Evolutionary conservation across 2,329 filamentous ascomycete species (phyloP).

Genomic region (Bertia moriformis): DNA sequence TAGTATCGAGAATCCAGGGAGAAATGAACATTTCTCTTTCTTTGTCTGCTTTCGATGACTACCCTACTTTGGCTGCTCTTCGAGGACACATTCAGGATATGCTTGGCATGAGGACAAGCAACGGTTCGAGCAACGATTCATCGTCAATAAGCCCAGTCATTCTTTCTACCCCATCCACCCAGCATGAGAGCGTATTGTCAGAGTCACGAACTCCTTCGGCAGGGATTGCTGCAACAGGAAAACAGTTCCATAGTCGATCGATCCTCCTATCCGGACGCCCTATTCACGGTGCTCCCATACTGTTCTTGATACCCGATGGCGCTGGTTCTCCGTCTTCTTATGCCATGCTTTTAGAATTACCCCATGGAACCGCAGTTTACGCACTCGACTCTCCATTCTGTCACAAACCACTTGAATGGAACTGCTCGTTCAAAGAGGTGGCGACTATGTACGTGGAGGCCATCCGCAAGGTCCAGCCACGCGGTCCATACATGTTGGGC

Average conservation of each 20-base stretch:
- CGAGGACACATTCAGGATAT: too few relatives aligned
- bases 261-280: slow-evolving; percentile 4
- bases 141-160: too few relatives aligned
- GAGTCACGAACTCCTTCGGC: too few relatives aligned
- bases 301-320: slow-evolving; percentile 5
- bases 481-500: slow-evolving; percentile 9
- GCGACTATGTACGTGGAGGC: slow-evolving; percentile 8
- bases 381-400: background rate
- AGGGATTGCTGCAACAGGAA: too few relatives aligned
- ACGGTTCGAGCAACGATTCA: too few relatives aligned
- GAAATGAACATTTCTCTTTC: slow-evolving; percentile 39
- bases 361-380: background rate
- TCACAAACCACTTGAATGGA: background rate
- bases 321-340: slow-evolving; percentile 5
- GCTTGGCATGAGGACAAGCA: too few relatives aligned
- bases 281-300: slow-evolving; percentile 1
- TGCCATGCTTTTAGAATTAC: background rate
- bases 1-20: slow-evolving; percentile 39
- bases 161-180: too few relatives aligned
- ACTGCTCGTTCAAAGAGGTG: slow-evolving; percentile 5
- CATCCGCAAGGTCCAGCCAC: slow-evolving; percentile 7
- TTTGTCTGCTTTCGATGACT: slow-evolving; percentile 36
- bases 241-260: too few relatives aligned
- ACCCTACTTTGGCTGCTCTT: too few relatives aligned
- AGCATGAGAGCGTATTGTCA: too few relatives aligned